Evolutionary conservation across 2,329 filamentous ascomycete species (phyloP).

Genomic region (Uncinocarpus reesii): DNA sequence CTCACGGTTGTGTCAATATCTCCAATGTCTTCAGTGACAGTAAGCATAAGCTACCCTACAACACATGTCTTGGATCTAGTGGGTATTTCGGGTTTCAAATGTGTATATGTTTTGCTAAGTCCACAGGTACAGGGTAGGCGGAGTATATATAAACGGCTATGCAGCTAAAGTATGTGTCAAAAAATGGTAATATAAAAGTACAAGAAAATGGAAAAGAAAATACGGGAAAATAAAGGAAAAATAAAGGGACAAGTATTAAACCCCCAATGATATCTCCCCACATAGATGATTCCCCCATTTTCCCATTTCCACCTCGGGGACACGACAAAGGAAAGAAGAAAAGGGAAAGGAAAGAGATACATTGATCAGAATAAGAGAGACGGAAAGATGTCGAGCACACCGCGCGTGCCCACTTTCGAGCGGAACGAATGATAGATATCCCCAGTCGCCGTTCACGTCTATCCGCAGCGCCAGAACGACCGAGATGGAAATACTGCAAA

Average conservation of each 20-base stretch:
- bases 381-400: neutral
- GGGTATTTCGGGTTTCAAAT: too few relatives aligned
- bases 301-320: constrained; percentile 1
- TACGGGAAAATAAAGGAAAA: neutral
- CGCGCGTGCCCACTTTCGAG: neutral
- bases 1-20: too few relatives aligned
- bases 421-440: neutral
- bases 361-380: neutral
- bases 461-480: constrained; percentile 11
- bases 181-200: neutral
- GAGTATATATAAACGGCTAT: neutral
- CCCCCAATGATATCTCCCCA: constrained; percentile 3
- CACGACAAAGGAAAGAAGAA: neutral
- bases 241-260: neutral
- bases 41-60: too few relatives aligned
- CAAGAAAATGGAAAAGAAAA: too few relatives aligned
- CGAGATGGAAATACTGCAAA: constrained; percentile 9
- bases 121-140: neutral
- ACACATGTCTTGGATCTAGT: too few relatives aligned
- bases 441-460: constrained; percentile 12
- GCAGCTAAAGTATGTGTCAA: neutral
- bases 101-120: too few relatives aligned
- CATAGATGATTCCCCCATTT: neutral
- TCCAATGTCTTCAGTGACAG: too few relatives aligned
- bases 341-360: neutral